Evolutionary conservation across 495 filamentous ascomycete genomes (phyloP), one percentile per base, ranked within the genome.

Genomic region (Xylaria flabelliformis): DNA sequence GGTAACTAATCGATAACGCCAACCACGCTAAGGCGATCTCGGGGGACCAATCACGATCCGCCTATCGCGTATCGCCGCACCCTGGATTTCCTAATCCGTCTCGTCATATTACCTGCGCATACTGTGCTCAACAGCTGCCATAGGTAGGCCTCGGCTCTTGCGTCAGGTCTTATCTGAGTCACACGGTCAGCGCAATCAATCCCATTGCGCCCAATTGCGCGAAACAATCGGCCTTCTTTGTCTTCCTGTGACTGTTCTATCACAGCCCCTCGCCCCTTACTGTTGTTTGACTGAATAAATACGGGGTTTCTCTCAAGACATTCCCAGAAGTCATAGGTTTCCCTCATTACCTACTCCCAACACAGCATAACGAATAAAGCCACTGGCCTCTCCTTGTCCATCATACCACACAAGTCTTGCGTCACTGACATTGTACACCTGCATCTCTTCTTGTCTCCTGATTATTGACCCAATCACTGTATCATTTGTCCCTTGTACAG

Each of bases 101-200:
- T 5, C 26, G 53, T 56, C 53, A 56, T 41, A 44, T 39, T 42
- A 64, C 36, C 61, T 36, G 19, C 42, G 19, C 6, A 8, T 64
- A 32, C 62, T 32, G 32, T 41, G 32, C 58, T 62, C 58, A 39
- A 34, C 9, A 21, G 19, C 63, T 48, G 63, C 42, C n/a, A 42
- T 29, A 29, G 34, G 41, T 29, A 29, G 34, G 41, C 63, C 63
- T 67, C 44, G 65, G 65, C 48, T 67, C 34, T 56, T 67, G 65
- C 65, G 65, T 67, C 65, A 67, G 44, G 74, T 74, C 75, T 72
- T 73, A 73, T 70, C 71, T 79, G 77, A 79, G 77, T 79, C 77
- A 79, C 77, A 70, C 72, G 76, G 77, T 46, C 77, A 78, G 39
- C n/a, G 51, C 70, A 71, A 58, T 36, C 50, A 51, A 69, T 46